Evolutionary conservation across 306 rosid genomes (phyloP).

Genomic region (Acmispon strigosus): DNA sequence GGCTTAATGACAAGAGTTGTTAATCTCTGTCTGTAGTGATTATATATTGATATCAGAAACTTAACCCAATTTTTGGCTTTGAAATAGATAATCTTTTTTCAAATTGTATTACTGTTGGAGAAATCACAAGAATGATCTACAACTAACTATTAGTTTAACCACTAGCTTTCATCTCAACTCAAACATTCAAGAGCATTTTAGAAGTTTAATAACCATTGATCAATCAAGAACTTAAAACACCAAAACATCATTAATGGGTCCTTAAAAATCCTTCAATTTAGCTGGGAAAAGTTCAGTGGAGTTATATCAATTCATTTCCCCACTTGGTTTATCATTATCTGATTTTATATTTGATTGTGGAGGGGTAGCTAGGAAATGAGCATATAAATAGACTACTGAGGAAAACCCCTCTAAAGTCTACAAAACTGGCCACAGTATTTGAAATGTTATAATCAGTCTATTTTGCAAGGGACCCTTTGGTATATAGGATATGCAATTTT

Average conservation of each 20-base stretch:
- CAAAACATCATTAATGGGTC: conserved; percentile 27
- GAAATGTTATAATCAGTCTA: conserved; percentile 28
- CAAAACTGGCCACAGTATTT: conserved; percentile 38
- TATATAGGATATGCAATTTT: conserved; percentile 29
- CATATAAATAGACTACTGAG: conserved; percentile 16
- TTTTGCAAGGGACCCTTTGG: conserved; percentile 34
- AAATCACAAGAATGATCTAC: not conserved
- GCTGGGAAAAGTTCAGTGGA: conserved; percentile 5
- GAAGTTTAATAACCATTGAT: conserved; percentile 12
- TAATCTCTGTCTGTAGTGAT: conserved; percentile 8
- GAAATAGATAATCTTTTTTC: not conserved
- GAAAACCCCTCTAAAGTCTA: conserved; percentile 29
- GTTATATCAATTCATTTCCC: conserved; percentile 31
- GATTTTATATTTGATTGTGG: conserved; percentile 24
- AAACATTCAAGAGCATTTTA: conserved; percentile 5
- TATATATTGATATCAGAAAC: not conserved
- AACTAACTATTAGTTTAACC: not conserved
- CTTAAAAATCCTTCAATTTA: conserved; percentile 8
- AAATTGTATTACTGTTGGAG: not conserved
- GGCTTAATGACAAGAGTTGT: conserved; percentile 8
- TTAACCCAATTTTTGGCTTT: not conserved
- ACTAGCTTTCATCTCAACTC: not conserved
- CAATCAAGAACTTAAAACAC: conserved; percentile 9
- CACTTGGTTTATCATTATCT: conserved; percentile 16
- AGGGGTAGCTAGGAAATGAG: conserved; percentile 36